These are phyloP conservation scores for Plicaturopsis crispa DNA, from an alignment of 768 basidiomycete species.

Conservation along the genomic window DNA sequence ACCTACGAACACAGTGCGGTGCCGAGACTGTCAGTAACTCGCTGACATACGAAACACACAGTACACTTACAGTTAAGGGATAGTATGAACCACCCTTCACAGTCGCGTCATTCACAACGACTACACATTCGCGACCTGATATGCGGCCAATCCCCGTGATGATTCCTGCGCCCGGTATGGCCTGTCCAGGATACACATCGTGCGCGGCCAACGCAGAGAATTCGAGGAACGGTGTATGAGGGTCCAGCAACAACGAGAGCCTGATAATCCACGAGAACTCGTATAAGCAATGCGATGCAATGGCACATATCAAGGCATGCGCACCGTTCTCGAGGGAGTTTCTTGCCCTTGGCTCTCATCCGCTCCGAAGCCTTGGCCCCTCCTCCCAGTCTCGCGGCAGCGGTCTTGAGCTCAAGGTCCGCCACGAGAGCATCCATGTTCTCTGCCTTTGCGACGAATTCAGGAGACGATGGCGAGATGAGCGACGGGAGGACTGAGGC, in stretches of 20 bases:
- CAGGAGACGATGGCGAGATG: constrained; percentile 60
- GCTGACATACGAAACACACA: not conserved
- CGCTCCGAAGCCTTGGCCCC: constrained; percentile 67
- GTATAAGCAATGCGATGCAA: no score
- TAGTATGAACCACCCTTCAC: constrained; percentile 93
- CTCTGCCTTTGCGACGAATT: constrained; percentile 58
- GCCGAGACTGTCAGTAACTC: not conserved
- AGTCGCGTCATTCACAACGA: constrained; percentile 92
- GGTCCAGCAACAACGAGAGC: constrained; percentile 69
- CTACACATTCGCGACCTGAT: constrained; percentile 74
- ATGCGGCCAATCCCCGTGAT: constrained; percentile 83
- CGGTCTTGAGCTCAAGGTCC: constrained; percentile 54
- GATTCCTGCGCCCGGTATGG: constrained; percentile 83
- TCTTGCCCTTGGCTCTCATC: constrained; percentile 75
- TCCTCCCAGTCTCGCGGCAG: constrained; percentile 60
- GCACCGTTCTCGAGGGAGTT: constrained; percentile 77
- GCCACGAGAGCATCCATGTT: constrained; percentile 66
- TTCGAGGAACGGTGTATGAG: constrained; percentile 85
- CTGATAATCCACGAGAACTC: constrained; percentile 30
- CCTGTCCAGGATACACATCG: constrained; percentile 70
- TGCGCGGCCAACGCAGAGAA: constrained; percentile 82
- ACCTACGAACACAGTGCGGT: constrained; percentile 35
- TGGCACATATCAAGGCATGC: no score
- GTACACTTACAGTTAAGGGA: constrained; percentile 59
- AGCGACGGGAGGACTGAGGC: constrained; percentile 67